Evolutionary conservation across 305 asterid species (phyloP), one percentile per base, ranked within the genome.

Genomic region (Fraxinus sp.): DNA sequence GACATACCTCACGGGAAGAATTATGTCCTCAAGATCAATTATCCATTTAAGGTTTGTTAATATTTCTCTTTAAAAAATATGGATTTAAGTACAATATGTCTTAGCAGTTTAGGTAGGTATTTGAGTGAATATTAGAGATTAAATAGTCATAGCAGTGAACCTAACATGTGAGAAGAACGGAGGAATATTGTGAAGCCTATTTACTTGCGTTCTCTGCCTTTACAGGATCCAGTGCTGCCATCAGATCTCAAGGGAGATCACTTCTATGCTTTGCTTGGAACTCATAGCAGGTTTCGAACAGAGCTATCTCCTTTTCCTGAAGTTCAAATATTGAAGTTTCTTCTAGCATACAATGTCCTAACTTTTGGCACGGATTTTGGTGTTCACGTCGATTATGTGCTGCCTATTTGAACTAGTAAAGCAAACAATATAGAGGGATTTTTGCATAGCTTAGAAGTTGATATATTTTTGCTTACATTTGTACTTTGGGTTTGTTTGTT

Each of bases 201-300:
- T 78, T 81, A 44, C 44, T 46, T 76, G 41, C 85, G 78, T 32
- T 83, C 85, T 85, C 74, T 84, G 76, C 82, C 78, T 85, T 87
- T 80, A 64, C 89, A 97, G 99, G 96, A 97, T 83, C 87, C 95
- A 44, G 94, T 94, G 4, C 97, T 97, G 76, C 98, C 99, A 78
- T 89, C 95, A 85, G 97, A 93, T 89, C 95, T 93, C 83, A 90
- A 85, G 85, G 99, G 99, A 81, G 91, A 89, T 77, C 83, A 88
- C 83, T 95, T 93, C 84, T 81, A 89, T 88, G 94, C 96, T 81
- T 85, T 97, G 93, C 91, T 95, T 78, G 99, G 99, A 89, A 97
- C 99, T 86, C 95, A 93, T 88, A 88, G 89, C 85, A 97, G 99
- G 99, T 95, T 87, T 81, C 66, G 35, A 52, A 79, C 76, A 39